Evolutionary conservation across 805 yeast species (phyloP).

Genomic region (Candida nitratophila): DNA sequence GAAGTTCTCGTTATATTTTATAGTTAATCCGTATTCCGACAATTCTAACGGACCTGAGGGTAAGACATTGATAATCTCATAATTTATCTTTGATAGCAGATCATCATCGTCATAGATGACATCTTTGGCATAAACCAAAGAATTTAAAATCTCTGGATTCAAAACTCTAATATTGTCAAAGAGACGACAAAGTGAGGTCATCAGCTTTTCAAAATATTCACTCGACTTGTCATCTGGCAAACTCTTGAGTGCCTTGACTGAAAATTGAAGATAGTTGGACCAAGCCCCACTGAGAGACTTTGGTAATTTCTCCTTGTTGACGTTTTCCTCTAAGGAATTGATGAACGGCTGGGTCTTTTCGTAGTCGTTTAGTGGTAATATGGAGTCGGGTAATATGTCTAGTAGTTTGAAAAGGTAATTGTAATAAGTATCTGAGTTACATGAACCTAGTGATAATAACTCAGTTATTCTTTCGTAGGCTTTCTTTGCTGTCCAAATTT

Average conservation of each 20-base stretch:
- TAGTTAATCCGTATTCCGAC: constrained; percentile 4
- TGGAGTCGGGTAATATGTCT: constrained; percentile 14
- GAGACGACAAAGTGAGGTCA: constrained; percentile 6
- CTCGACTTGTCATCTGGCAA: constrained; percentile 2
- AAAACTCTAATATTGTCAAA: constrained; percentile 15
- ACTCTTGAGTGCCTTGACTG: background rate
- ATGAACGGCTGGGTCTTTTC: constrained; percentile 6
- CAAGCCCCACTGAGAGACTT: constrained; percentile 20
- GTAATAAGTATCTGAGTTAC: constrained; percentile 47
- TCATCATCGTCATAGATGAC: constrained; percentile 13
- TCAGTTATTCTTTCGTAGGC: constrained; percentile 36
- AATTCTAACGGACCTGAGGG: constrained; percentile 15
- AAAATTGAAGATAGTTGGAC: constrained; percentile 17
- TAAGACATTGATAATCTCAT: constrained; percentile 15
- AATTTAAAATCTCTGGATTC: constrained; percentile 3
- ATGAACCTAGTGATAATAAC: constrained; percentile 46
- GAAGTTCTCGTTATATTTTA: constrained; percentile 11
- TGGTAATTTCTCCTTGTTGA: constrained; percentile 16
- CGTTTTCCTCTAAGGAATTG: constrained; percentile 12
- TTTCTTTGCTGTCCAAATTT: constrained; percentile 47
- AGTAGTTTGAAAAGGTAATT: constrained; percentile 12
- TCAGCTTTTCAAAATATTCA: constrained; percentile 5
- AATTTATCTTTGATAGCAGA: constrained; percentile 14
- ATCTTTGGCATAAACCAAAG: constrained; percentile 7
- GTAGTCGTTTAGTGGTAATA: constrained; percentile 7